Conservation (phyloP, 305 asterid species). For the Andrographis paniculata region DNA sequence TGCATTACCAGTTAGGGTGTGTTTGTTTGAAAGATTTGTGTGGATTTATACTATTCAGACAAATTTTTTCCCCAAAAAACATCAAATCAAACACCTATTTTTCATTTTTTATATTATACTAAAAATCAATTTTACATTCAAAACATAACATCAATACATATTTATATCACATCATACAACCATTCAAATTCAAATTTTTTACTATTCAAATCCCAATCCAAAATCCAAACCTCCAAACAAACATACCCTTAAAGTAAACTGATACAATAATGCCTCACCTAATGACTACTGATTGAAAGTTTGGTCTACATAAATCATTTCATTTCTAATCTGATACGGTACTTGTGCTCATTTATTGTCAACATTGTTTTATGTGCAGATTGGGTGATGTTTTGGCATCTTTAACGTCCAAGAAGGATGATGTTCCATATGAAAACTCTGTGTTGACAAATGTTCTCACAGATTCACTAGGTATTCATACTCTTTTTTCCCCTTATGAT, state of each 20-base stretch:
- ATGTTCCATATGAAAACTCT: constrained; percentile 11
- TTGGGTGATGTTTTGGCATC: constrained; percentile 17
- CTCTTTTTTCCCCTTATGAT: background rate
- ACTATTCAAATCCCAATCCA: too few relatives aligned
- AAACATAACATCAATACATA: too few relatives aligned
- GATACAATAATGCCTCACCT: background rate
- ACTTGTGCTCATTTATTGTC: background rate
- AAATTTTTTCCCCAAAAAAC: too few relatives aligned
- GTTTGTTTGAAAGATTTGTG: too few relatives aligned
- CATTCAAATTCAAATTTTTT: too few relatives aligned
- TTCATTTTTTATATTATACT: too few relatives aligned
- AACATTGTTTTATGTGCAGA: constrained; percentile 1
- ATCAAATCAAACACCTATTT: too few relatives aligned
- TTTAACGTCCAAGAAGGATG: constrained; percentile 11
- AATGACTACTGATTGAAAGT: background rate
- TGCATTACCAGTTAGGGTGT: background rate
- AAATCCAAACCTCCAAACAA: too few relatives aligned
- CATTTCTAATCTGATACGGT: background rate
- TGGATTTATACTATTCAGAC: too few relatives aligned
- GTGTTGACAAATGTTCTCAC: constrained; percentile 11
- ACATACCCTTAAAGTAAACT: too few relatives aligned
- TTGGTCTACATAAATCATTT: background rate
- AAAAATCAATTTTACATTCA: too few relatives aligned
- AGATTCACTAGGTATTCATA: constrained; percentile 10
- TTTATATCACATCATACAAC: too few relatives aligned